Evolutionary conservation across 768 basidiomycete species (phyloP).

Genomic region (Amyloporia xantha): DNA sequence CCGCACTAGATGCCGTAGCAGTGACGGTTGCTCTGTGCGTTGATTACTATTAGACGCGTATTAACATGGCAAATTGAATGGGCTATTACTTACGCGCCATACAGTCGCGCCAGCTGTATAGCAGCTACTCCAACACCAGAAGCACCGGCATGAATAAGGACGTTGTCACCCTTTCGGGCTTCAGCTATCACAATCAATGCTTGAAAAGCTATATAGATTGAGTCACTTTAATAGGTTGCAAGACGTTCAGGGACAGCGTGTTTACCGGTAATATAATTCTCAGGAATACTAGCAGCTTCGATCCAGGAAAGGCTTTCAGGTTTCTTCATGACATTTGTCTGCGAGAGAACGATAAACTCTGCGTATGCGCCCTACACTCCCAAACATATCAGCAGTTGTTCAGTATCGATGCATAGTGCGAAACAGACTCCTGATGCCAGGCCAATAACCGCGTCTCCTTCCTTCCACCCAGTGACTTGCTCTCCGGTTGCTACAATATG

Average conservation of each 20-base stretch:
- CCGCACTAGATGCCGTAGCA: slow-evolving; percentile 79
- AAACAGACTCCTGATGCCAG: slow-evolving; percentile 68
- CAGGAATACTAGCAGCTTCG: slow-evolving; percentile 84
- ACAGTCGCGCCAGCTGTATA: slow-evolving; percentile 74
- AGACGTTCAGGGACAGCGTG: not conserved
- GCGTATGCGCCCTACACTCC: slow-evolving; percentile 77
- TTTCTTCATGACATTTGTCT: slow-evolving; percentile 67
- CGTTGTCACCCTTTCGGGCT: slow-evolving; percentile 62
- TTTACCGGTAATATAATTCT: slow-evolving; percentile 83
- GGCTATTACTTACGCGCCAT: slow-evolving; percentile 55
- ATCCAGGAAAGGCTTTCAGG: slow-evolving; percentile 70
- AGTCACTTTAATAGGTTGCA: no score
- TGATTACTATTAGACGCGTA: slow-evolving; percentile 3
- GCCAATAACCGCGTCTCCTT: slow-evolving; percentile 85
- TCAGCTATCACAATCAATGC: slow-evolving; percentile 62
- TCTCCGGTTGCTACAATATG: slow-evolving; percentile 35
- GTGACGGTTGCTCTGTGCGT: slow-evolving; percentile 57
- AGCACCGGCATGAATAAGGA: slow-evolving; percentile 86
- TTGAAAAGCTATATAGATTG: slow-evolving; percentile 58
- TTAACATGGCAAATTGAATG: slow-evolving; percentile 5
- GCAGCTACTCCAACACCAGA: slow-evolving; percentile 88
- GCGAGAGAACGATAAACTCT: slow-evolving; percentile 67
- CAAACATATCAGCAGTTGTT: not conserved
- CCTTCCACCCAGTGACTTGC: slow-evolving; percentile 28
- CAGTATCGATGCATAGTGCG: not conserved